These are phyloP conservation scores for Neopestalotiopsis sp. DNA, from an alignment of 2,329 filamentous ascomycete genomes.

Conservation along the genomic window DNA sequence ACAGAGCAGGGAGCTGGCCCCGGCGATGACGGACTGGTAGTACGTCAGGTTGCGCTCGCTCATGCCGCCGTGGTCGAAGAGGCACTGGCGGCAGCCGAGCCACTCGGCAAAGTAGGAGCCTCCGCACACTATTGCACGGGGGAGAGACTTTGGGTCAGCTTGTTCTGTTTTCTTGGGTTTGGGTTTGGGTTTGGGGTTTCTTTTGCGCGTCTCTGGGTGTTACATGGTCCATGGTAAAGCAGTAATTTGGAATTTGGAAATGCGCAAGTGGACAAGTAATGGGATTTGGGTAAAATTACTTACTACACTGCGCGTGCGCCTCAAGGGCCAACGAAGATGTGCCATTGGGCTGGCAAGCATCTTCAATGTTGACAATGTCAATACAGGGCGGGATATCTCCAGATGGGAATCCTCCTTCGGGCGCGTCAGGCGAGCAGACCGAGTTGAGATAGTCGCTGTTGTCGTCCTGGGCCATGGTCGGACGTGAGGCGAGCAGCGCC, in stretches of 20 bases:
- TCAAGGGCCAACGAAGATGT: conserved; percentile 32
- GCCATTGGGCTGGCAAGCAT: conserved; percentile 35
- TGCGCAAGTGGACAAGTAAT: background rate
- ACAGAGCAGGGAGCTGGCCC: conserved; percentile 42
- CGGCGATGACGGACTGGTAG: conserved; percentile 40
- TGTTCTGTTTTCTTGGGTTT: background rate
- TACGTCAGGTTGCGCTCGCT: conserved; percentile 39
- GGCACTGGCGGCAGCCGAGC: conserved; percentile 46
- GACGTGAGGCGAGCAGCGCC: conserved; percentile 15
- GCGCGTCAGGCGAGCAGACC: conserved; percentile 20
- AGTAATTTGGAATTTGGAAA: background rate
- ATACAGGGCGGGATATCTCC: conserved; percentile 33
- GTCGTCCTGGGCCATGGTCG: background rate
- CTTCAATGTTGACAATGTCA: conserved; percentile 35
- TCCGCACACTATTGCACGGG: conserved; percentile 34
- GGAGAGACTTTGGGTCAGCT: background rate
- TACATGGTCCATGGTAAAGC: no score
- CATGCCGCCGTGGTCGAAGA: conserved; percentile 45
- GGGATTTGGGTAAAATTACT: no score
- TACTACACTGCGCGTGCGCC: conserved; percentile 42
- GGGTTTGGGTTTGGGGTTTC: background rate
- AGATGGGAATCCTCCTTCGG: conserved; percentile 1
- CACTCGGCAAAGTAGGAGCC: conserved; percentile 49
- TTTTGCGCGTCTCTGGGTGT: background rate
- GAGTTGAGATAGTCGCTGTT: conserved; percentile 19